Evolutionary conservation across 495 filamentous ascomycete species (phyloP).

Genomic region (Hypoxylon lenormandii): DNA sequence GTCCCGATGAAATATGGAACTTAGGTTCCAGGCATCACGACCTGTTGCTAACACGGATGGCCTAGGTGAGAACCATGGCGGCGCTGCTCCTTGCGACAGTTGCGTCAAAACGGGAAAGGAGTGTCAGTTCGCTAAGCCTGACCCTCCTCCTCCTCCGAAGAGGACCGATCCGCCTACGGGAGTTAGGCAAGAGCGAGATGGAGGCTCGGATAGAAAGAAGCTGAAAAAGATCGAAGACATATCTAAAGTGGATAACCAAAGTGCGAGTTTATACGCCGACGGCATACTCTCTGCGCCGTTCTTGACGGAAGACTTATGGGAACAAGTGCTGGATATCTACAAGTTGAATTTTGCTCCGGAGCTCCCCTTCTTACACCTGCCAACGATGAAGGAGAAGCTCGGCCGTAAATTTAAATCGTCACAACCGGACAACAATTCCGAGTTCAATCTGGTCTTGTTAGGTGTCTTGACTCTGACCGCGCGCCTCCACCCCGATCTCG

Average conservation of each 20-base stretch:
- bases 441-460: slow-evolving; percentile 74
- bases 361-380: slow-evolving; percentile 83
- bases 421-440: slow-evolving; percentile 60
- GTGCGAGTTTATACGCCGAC: slow-evolving; percentile 53
- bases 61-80: slow-evolving; percentile 74
- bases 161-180: slow-evolving; percentile 64
- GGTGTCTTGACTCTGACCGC: slow-evolving; percentile 83
- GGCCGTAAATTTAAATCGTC: slow-evolving; percentile 56
- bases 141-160: slow-evolving; percentile 67
- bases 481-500: slow-evolving; percentile 77
- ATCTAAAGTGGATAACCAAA: slow-evolving; percentile 55
- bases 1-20: background rate
- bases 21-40: background rate
- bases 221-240: slow-evolving; percentile 66
- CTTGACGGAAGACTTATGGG: slow-evolving; percentile 76
- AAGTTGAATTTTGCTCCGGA: slow-evolving; percentile 84
- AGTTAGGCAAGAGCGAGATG: slow-evolving; percentile 68
- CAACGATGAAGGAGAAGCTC: slow-evolving; percentile 74
- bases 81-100: slow-evolving; percentile 77
- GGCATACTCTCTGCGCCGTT: slow-evolving; percentile 65
- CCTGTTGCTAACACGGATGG: slow-evolving; percentile 17
- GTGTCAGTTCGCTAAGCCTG: slow-evolving; percentile 77
- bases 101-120: slow-evolving; percentile 81
- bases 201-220: slow-evolving; percentile 71
- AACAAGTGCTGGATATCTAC: slow-evolving; percentile 80